Conservation (phyloP, 2,329 filamentous ascomycete genomes). For the Epichloe elymi region DNA sequence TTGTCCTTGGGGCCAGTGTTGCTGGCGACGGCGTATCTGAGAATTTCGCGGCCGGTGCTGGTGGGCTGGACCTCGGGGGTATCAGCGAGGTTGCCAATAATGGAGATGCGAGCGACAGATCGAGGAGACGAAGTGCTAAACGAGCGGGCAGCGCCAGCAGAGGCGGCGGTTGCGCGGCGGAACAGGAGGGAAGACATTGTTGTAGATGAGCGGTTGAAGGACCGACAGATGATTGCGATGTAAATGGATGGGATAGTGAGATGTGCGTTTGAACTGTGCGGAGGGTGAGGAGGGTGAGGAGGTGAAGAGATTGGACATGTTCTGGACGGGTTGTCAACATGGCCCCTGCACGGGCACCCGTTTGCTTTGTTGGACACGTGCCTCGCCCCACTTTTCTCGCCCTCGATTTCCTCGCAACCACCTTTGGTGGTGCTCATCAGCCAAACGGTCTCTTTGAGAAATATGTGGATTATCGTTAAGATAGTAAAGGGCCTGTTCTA, state of each 20-base stretch:
- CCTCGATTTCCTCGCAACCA: no score
- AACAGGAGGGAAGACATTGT: slow-evolving; percentile 36
- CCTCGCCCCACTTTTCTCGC: no score
- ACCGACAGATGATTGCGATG: background rate
- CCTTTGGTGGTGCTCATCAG: no score
- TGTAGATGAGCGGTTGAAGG: background rate
- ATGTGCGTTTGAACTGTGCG: background rate
- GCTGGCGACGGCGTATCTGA: slow-evolving; percentile 67
- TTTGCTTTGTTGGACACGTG: no score
- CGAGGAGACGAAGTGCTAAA: slow-evolving; percentile 62
- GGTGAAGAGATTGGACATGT: background rate
- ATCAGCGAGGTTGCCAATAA: slow-evolving; percentile 74
- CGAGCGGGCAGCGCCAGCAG: slow-evolving; percentile 42
- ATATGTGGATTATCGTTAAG: no score
- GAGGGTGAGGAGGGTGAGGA: background rate
- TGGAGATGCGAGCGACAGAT: slow-evolving; percentile 63
- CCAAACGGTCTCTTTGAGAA: no score
- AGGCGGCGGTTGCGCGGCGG: slow-evolving; percentile 37
- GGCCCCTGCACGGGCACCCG: no score
- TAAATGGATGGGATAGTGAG: background rate
- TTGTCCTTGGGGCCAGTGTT: slow-evolving; percentile 54
- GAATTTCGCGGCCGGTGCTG: slow-evolving; percentile 55
- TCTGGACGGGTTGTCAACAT: no score
- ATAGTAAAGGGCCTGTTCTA: no score
- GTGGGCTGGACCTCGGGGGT: slow-evolving; percentile 64